Evolutionary conservation across 495 filamentous ascomycete species (phyloP).

Genomic region (Evansstolkia leycettana): DNA sequence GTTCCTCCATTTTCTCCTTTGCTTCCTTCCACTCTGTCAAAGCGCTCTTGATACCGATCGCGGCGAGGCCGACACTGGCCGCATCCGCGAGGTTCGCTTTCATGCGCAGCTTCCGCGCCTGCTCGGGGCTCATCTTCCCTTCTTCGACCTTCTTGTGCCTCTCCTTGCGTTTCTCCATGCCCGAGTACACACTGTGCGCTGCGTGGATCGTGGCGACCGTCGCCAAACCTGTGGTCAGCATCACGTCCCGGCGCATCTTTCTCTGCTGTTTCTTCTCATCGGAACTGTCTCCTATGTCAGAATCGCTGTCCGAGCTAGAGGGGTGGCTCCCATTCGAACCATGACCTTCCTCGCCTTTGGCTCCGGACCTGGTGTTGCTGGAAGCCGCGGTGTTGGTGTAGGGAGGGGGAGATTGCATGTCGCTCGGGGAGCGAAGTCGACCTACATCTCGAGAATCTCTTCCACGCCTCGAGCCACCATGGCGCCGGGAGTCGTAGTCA

Average conservation of each 20-base stretch:
- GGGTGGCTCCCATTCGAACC: background rate
- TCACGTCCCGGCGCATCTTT: conserved; percentile 74
- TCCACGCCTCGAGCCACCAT: too few relatives aligned
- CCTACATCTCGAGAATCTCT: background rate
- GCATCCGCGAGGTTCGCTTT: conserved; percentile 67
- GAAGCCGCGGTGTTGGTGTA: background rate
- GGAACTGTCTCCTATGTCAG: conserved; percentile 58
- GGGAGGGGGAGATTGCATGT: background rate
- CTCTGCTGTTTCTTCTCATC: conserved; percentile 63
- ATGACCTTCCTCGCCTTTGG: background rate
- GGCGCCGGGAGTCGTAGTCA: background rate
- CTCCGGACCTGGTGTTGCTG: too few relatives aligned
- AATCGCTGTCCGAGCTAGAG: conserved; percentile 30
- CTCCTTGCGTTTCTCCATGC: conserved; percentile 60
- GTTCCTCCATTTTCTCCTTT: conserved; percentile 45
- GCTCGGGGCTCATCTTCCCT: conserved; percentile 59
- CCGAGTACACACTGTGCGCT: conserved; percentile 65
- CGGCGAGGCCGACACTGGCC: conserved; percentile 71
- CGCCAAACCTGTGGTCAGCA: conserved; percentile 72
- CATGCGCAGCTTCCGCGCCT: conserved; percentile 61
- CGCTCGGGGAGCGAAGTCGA: background rate
- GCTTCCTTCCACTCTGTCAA: conserved; percentile 62
- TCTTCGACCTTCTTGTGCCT: conserved; percentile 58
- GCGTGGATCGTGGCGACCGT: conserved; percentile 85
- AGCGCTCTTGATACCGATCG: conserved; percentile 75